A percentile compares a stretch with the other conserved stretches of the same genome.
These are phyloP conservation scores for Vanrija humicola DNA, from an alignment of 1,284 basidiomycete genomes.

Conservation along the genomic window DNA sequence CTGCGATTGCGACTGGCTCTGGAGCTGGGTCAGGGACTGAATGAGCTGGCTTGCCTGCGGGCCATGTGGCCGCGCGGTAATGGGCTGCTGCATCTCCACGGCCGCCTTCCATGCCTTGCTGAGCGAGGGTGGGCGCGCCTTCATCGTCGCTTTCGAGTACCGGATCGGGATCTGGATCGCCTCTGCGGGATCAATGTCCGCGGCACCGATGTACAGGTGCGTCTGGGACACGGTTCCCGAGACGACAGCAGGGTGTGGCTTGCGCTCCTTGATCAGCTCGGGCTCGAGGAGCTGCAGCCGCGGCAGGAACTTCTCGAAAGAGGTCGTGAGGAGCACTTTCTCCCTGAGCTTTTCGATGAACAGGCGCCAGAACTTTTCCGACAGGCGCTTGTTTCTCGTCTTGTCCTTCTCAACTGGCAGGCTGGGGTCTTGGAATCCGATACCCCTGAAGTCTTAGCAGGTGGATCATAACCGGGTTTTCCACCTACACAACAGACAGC, in stretches of 20 bases:
- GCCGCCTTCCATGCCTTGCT: slow-evolving; percentile 65
- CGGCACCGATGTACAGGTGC: slow-evolving; percentile 70
- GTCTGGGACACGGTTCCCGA: slow-evolving; percentile 64
- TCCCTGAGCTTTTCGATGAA: slow-evolving; percentile 54
- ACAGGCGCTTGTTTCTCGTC: slow-evolving; percentile 53
- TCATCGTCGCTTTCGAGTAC: slow-evolving; percentile 76
- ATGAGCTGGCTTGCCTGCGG: slow-evolving; percentile 1
- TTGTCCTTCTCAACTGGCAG: slow-evolving; percentile 40
- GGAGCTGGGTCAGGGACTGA: slow-evolving; percentile 17
- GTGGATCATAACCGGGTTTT: too few species aligned
- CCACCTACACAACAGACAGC: slow-evolving; percentile 56
- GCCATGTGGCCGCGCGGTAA: neutral
- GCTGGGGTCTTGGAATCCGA: slow-evolving; percentile 31
- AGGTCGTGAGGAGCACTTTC: slow-evolving; percentile 42
- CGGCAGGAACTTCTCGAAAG: slow-evolving; percentile 49
- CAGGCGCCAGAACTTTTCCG: slow-evolving; percentile 69
- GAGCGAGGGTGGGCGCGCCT: slow-evolving; percentile 69
- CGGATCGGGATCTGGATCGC: slow-evolving; percentile 72
- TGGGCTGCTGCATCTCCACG: slow-evolving; percentile 34
- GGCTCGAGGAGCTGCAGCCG: slow-evolving; percentile 66
- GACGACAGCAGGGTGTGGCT: slow-evolving; percentile 64
- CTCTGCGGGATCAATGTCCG: slow-evolving; percentile 60
- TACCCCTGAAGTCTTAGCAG: slow-evolving; percentile 24
- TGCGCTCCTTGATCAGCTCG: slow-evolving; percentile 64
- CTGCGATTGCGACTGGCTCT: slow-evolving; percentile 15